These are phyloP conservation scores for Ceratocystis eucalypticola DNA, from an alignment of 2,329 filamentous ascomycete genomes.

Conservation along the genomic window DNA sequence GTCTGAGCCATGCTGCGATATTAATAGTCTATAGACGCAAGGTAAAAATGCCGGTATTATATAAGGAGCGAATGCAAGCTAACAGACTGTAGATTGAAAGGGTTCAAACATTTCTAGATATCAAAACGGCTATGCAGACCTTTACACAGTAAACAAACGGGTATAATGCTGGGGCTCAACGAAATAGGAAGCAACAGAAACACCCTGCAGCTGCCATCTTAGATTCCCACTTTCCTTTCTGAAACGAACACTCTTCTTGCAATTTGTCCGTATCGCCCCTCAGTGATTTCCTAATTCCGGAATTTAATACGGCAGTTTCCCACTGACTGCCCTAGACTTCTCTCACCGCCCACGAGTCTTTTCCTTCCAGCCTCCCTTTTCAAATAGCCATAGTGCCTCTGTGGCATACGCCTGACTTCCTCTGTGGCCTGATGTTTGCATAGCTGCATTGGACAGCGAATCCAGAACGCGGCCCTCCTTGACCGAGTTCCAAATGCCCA, in stretches of 20 bases:
- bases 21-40: neutral
- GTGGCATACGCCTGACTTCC: constrained; percentile 74
- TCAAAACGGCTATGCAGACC: neutral
- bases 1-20: neutral
- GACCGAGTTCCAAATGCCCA: constrained; percentile 70
- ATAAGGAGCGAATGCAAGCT: constrained; percentile 3
- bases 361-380: constrained; percentile 57
- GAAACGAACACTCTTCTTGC: neutral
- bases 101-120: neutral
- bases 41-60: constrained; percentile 4
- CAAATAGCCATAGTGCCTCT: constrained; percentile 76
- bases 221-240: neutral
- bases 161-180: neutral
- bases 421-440: constrained; percentile 54
- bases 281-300: neutral
- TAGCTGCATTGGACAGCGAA: constrained; percentile 62
- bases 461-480: constrained; percentile 66
- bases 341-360: constrained; percentile 40
- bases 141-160: neutral
- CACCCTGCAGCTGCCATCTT: too few relatives aligned
- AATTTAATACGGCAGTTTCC: neutral
- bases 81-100: neutral
- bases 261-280: neutral
- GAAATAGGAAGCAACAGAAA: neutral
- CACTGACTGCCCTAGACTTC: neutral